A percentile compares a stretch with the other conserved stretches of the same genome.
Evolutionary conservation across 2,329 filamentous ascomycete species (phyloP).

Genomic region (Corniculantispora saksenae): DNA sequence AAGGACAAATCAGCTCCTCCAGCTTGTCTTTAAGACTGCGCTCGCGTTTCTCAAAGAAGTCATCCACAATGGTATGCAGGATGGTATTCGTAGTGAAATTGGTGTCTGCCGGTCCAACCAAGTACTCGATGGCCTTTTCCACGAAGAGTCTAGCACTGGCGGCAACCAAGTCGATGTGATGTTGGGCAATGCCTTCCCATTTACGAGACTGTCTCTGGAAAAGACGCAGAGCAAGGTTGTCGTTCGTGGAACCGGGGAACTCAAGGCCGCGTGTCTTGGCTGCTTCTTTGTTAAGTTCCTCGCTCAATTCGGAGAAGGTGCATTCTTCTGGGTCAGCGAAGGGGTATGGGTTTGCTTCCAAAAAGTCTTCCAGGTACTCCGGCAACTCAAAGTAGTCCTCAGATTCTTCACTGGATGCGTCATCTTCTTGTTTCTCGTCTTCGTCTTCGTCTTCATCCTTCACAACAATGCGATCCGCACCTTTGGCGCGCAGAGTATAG

Average conservation of each 20-base stretch:
- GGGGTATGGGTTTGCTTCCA: neutral
- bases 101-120: slow-evolving; percentile 6
- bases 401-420: neutral
- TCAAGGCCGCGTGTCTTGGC: neutral
- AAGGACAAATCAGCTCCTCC: slow-evolving; percentile 36
- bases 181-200: neutral
- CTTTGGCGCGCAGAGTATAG: slow-evolving; percentile 21
- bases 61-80: slow-evolving; percentile 12
- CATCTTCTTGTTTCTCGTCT: too few relatives aligned
- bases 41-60: slow-evolving; percentile 33
- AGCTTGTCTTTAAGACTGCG: slow-evolving; percentile 31
- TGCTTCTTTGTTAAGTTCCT: neutral
- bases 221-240: neutral
- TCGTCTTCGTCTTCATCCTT: slow-evolving; percentile 1
- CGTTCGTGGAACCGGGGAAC: neutral
- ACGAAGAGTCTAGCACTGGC: slow-evolving; percentile 12
- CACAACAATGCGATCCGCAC: slow-evolving; percentile 13
- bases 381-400: slow-evolving; percentile 16
- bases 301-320: neutral
- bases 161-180: neutral
- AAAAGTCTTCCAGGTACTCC: slow-evolving; percentile 29
- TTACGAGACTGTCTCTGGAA: neutral
- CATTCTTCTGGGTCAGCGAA: neutral
- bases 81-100: neutral
- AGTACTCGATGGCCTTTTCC: slow-evolving; percentile 32